Evolutionary conservation across 176 grass and related monocot genomes (phyloP).

Genomic region (Alloteropsis semialata): DNA sequence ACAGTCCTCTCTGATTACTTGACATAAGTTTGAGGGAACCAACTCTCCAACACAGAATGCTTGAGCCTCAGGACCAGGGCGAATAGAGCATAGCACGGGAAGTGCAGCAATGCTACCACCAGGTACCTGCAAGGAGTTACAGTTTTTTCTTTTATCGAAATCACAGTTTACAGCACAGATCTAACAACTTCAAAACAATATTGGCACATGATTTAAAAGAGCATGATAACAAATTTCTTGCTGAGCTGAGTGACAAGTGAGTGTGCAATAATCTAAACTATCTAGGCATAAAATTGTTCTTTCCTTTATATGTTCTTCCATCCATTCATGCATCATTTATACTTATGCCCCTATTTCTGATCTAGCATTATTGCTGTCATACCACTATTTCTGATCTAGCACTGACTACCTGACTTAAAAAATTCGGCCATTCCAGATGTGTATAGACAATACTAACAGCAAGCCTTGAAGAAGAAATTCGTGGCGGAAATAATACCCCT

Average conservation of each 20-base stretch:
- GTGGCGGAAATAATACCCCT: not conserved
- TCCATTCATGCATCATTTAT: too few species aligned
- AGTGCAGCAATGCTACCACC: slow-evolving; percentile 69
- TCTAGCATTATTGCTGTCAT: too few species aligned
- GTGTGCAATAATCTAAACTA: not conserved
- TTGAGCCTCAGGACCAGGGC: slow-evolving; percentile 64
- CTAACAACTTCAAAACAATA: not conserved
- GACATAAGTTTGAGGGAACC: slow-evolving; percentile 48
- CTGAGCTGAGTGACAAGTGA: not conserved
- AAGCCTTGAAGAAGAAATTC: not conserved
- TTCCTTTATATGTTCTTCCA: not conserved
- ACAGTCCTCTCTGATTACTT: slow-evolving; percentile 26
- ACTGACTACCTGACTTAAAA: not conserved
- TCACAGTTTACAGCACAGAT: not conserved
- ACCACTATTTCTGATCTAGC: not conserved
- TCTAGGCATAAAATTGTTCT: not conserved
- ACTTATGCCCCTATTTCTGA: not conserved
- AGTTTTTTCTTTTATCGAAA: not conserved
- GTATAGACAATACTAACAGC: not conserved
- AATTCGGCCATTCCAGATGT: not conserved
- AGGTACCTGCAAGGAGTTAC: slow-evolving; percentile 55
- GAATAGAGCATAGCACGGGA: slow-evolving; percentile 81
- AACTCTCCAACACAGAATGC: slow-evolving; percentile 51
- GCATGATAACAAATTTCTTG: not conserved
- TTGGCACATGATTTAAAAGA: not conserved